phyloP scores from a whole-genome alignment of 441 rosid species.

The Erodium trifolium region DNA sequence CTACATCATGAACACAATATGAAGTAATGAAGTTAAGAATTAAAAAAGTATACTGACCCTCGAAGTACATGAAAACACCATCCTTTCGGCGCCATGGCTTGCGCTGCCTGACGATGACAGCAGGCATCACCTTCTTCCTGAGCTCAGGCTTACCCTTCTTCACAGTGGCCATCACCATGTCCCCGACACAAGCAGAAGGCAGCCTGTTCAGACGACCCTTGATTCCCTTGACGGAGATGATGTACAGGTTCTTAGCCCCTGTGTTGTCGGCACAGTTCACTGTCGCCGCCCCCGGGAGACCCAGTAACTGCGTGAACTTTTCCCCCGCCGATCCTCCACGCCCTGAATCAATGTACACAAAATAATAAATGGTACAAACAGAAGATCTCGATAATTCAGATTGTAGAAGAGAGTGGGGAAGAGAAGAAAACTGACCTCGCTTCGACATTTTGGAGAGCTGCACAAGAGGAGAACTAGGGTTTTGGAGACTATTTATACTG shows the following conservation, averaged over 20 bases:
- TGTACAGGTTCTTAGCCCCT: constrained; percentile 3
- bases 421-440: background rate
- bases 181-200: constrained; percentile 1
- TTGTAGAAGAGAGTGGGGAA: too few relatives aligned
- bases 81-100: constrained; percentile 6
- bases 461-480: background rate
- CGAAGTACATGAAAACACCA: constrained; percentile 1
- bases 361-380: too few relatives aligned
- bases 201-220: constrained; percentile 6
- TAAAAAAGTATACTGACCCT: background rate
- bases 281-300: background rate
- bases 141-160: background rate
- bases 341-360: background rate
- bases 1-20: too few relatives aligned
- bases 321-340: background rate
- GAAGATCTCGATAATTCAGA: too few relatives aligned
- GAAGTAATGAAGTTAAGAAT: too few relatives aligned
- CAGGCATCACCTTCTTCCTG: constrained; percentile 5
- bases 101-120: constrained; percentile 7
- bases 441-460: background rate
- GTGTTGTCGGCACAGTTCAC: background rate
- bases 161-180: constrained; percentile 1
- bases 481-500: background rate
- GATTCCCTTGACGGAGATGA: background rate
- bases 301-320: background rate